Evolutionary conservation across 2,329 filamentous ascomycete species (phyloP), one percentile per base, ranked within the genome.

Genomic region (Aspergillus sergii): DNA sequence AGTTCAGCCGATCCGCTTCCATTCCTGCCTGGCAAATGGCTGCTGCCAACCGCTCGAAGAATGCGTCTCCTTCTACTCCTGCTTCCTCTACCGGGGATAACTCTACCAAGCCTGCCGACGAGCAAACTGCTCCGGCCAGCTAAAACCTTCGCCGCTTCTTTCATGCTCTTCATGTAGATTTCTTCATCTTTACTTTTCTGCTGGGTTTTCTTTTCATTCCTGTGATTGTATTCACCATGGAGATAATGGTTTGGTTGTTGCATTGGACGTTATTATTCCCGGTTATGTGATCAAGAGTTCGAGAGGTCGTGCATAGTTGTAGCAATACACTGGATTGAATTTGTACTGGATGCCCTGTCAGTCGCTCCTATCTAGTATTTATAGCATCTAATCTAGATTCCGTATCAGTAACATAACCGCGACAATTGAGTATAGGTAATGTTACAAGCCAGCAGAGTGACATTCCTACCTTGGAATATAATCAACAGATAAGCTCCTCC

Each of bases 21-120:
- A 94, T 94, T 68, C 91, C 91, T 5, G 87, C 90, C 5, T 94
- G 91, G 91, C 91, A 94, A 79, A 86, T 92, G 84, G 89, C 90
- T 55, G 88, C 89, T 74, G 83, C 87, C 36, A 88, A 85, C 71
- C 87, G 76, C 60, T 73, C 76, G 39, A 80, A 79, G 71, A 71
- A 66, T 61, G 68, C 71, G 5, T 71, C 76, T 34, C 71, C 73
- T 36, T 66, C 76, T 11, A 69, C 68, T 19, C 63, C 69, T 60
- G 56, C 64, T 63, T 53, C 71, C 59, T 28, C 59, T 30, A 53
- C 70, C 21, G 61, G 67, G 21, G 68, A 54, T 46, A 70, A 71
- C 53, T 65, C 66, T 41, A 60, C 72, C 10, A 64, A 62, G 60
- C 46, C 71, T 8, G 62, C 62, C 54, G 65, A 64, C 57, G 72